These are phyloP conservation scores for Aurifilum marmelostoma DNA, from an alignment of 2,329 filamentous ascomycete species.

Conservation along the genomic window DNA sequence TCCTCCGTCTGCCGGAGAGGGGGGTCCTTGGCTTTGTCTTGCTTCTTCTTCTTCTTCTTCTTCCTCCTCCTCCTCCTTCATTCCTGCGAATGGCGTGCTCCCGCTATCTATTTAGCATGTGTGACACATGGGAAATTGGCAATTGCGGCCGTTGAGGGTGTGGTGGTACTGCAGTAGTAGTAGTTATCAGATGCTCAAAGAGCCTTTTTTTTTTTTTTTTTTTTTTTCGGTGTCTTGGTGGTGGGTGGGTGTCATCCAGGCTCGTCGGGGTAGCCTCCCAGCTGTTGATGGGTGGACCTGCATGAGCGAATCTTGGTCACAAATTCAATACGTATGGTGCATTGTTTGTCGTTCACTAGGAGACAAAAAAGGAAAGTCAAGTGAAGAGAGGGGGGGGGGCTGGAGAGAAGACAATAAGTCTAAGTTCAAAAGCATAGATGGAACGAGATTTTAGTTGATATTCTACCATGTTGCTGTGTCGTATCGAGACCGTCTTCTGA, in stretches of 20 bases:
- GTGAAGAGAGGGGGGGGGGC: background rate
- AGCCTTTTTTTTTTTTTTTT: background rate
- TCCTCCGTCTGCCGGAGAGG: background rate
- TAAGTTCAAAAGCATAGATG: background rate
- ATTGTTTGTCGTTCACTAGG: background rate
- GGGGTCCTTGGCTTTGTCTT: background rate
- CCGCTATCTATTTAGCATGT: slow-evolving; percentile 2
- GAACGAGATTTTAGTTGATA: background rate
- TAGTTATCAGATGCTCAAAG: background rate
- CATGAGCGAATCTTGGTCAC: background rate
- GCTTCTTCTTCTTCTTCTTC: too few relatives aligned
- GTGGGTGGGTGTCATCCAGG: background rate
- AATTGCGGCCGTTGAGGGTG: background rate
- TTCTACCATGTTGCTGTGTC: background rate
- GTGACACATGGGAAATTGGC: slow-evolving; percentile 1
- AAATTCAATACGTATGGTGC: background rate
- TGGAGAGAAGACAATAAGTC: background rate
- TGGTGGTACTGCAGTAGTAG: background rate
- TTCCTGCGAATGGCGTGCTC: background rate
- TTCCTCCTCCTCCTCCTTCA: too few relatives aligned
- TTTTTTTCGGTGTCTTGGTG: background rate
- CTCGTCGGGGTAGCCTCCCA: background rate
- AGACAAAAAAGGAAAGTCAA: background rate
- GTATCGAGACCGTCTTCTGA: background rate
- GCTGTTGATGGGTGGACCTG: background rate